Base-by-base conservation (phyloP, 2,329 filamentous ascomycete genomes). In the Beauveria bassiana region DNA sequence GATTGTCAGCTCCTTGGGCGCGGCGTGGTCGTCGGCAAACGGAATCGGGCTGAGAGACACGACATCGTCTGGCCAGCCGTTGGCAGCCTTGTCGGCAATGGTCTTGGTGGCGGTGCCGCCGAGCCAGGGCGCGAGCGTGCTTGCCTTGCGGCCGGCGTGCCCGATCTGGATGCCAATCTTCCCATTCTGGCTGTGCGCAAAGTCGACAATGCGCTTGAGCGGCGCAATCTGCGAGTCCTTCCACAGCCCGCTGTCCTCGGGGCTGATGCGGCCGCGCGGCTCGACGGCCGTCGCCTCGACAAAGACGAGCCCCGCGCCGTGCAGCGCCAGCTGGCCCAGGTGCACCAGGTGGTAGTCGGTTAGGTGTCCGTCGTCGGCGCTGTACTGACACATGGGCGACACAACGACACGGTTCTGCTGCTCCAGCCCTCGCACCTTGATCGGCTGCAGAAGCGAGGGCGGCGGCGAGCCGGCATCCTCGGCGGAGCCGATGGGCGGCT, bases 301-400 rank as follows among this genome's bases (percentile, higher is more conserved):
- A 63, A 92, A 84, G 54, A 88, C 78, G 20, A 96, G 78, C 1
- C 85, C 89, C 0, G 89, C 87, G 14, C 93, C 93, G 61, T 88
- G 85, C 62, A 88, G 80, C 24, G 90, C 82, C 67, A 92, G 92
- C 64, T 90, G 87, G 61, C 91, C 90, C 28, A 93, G 79, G 70
- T 96, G 92, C 18, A 91, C 86, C 55, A 93, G 78, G 73, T 96
- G 91, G 83, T 86, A 96, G 71, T 89, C 82, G 1, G 89, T 93
- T 65, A 88, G 78, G 73, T 93, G 88, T 45, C 93, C 82, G 64
- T 84, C 73, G 52, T 79, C 69, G 64, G 81, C 79, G 28, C 78
- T 81, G 74, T 84, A 85, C 66, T 78, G 81, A 73, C 84, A 87
- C 83, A 87, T 86, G 61, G 85, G 84, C 58, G 81, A 78, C 54